Conservation (phyloP, 1,284 basidiomycete species). For the Heterobasidion occidentale region DNA sequence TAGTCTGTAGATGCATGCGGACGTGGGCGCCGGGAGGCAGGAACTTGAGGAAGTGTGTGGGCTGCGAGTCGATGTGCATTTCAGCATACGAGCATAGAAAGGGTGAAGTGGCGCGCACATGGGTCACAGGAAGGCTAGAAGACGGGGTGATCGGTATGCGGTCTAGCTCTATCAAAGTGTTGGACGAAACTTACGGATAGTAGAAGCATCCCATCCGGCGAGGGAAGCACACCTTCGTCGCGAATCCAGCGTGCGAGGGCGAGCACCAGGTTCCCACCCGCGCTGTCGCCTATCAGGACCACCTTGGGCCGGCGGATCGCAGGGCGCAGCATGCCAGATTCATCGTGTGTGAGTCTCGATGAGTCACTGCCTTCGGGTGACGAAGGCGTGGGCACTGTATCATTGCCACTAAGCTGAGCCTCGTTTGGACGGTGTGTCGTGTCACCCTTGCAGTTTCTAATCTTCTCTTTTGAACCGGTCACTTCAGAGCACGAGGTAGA, state of each 20-base stretch:
- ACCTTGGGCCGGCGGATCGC: constrained; percentile 39
- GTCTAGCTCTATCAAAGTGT: no score
- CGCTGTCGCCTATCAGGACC: constrained; percentile 59
- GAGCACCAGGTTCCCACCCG: constrained; percentile 64
- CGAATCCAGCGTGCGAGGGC: constrained; percentile 45
- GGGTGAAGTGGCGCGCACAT: constrained; percentile 9
- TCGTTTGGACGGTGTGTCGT: background rate
- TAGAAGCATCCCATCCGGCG: constrained; percentile 35
- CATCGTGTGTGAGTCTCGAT: background rate
- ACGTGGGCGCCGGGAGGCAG: constrained; percentile 39
- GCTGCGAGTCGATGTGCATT: constrained; percentile 17
- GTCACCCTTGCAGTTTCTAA: background rate
- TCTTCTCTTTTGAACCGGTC: no score
- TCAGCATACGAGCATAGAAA: background rate
- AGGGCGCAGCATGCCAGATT: background rate
- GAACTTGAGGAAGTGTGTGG: constrained; percentile 37
- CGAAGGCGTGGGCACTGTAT: background rate
- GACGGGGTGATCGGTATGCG: no score
- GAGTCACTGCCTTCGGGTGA: background rate
- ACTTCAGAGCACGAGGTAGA: no score
- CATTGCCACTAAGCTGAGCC: background rate
- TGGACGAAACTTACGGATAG: constrained; percentile 25
- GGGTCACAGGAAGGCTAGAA: constrained; percentile 20
- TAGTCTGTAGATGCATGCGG: constrained; percentile 41
- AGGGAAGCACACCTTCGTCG: constrained; percentile 35